Conservation (phyloP, 768 basidiomycete genomes). For the Hericium erinaceus region DNA sequence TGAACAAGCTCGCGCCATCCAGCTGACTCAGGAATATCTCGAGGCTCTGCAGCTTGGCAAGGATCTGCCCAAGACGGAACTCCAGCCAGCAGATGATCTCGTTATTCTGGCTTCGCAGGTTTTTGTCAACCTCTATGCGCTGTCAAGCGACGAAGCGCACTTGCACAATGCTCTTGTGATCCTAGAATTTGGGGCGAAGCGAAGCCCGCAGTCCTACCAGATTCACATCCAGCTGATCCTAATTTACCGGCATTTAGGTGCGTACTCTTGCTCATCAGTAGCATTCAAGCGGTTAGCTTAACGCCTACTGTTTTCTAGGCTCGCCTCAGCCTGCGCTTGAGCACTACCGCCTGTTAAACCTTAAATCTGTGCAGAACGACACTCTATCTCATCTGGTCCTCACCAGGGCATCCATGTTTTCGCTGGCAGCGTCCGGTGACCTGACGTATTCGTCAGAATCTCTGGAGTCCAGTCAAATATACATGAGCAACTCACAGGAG, state of each 20-base stretch:
- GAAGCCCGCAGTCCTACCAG: conserved; percentile 75
- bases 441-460: conserved; percentile 69
- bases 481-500: conserved; percentile 72
- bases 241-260: conserved; percentile 76
- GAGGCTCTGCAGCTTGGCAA: conserved; percentile 58
- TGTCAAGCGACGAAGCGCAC: conserved; percentile 43
- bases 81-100: conserved; percentile 85
- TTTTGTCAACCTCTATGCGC: conserved; percentile 53
- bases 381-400: conserved; percentile 81
- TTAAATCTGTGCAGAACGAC: conserved; percentile 84
- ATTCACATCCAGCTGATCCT: conserved; percentile 69
- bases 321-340: conserved; percentile 65
- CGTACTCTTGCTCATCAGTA: background rate
- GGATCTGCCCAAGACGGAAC: conserved; percentile 60
- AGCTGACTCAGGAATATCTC: conserved; percentile 55
- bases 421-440: conserved; percentile 66
- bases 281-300: background rate
- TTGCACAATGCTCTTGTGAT: conserved; percentile 57
- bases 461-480: conserved; percentile 73
- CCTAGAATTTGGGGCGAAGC: conserved; percentile 61
- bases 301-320: conserved; percentile 33
- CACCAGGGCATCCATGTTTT: conserved; percentile 71
- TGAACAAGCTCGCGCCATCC: conserved; percentile 42
- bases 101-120: conserved; percentile 65
- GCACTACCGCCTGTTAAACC: conserved; percentile 68